Conservation (phyloP, 441 rosid species). For the Pelargonium myrrhifolium region DNA sequence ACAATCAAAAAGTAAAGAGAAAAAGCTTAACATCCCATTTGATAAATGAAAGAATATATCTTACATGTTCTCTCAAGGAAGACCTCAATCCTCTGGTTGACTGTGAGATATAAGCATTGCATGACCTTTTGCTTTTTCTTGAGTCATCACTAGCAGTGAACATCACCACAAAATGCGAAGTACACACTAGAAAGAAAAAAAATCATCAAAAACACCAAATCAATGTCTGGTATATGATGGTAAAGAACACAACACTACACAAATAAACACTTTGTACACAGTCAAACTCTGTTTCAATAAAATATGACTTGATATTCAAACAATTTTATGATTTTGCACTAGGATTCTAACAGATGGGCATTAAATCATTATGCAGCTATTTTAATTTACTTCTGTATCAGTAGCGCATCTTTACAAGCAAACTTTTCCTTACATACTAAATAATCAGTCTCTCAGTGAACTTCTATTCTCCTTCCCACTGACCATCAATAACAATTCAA, state of each 20-base stretch:
- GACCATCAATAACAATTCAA: background rate
- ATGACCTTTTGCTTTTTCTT: conserved; percentile 38
- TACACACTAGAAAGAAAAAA: conserved; percentile 50
- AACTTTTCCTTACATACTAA: background rate
- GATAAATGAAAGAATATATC: conserved; percentile 23
- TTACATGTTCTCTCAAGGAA: conserved; percentile 73
- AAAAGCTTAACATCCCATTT: conserved; percentile 9
- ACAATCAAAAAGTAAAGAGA: conserved; percentile 13
- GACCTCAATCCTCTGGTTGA: conserved; percentile 88
- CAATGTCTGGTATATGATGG: conserved; percentile 9
- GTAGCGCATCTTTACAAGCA: background rate
- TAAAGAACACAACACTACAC: background rate
- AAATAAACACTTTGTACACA: background rate
- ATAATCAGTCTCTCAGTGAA: background rate
- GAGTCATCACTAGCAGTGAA: conserved; percentile 46
- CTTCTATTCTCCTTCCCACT: background rate
- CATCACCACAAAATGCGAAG: conserved; percentile 87
- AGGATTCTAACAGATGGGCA: background rate
- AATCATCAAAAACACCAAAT: conserved; percentile 22
- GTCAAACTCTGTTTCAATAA: background rate
- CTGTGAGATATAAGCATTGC: conserved; percentile 75
- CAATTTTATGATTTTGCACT: background rate
- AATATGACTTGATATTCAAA: background rate
- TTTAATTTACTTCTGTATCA: background rate
- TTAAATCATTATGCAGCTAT: background rate